phyloP scores from a whole-genome alignment of 768 basidiomycete genomes.

The Agaricus subrufescens region DNA sequence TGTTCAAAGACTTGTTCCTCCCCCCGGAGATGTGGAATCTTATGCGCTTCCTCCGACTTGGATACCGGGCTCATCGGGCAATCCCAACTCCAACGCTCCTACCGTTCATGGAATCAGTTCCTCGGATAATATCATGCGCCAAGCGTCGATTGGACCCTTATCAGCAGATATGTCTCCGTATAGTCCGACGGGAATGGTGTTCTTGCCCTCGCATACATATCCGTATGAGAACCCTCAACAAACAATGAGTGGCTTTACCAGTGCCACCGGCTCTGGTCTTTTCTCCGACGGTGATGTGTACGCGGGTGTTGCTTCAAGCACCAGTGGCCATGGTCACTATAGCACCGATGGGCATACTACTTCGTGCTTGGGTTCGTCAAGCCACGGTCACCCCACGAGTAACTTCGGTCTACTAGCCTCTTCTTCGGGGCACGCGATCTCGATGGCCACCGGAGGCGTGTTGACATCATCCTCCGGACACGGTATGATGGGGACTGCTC shows the following conservation, averaged over 20 bases:
- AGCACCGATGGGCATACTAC: background rate
- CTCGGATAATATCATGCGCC: constrained; percentile 9
- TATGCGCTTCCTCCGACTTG: background rate
- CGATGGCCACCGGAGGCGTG: background rate
- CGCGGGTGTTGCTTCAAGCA: background rate
- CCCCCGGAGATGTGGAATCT: background rate
- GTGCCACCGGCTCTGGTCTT: background rate
- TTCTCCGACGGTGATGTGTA: background rate
- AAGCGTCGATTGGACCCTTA: background rate
- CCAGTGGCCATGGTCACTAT: constrained; percentile 4
- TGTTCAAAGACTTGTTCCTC: background rate
- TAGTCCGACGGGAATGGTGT: background rate
- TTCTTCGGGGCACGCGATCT: background rate
- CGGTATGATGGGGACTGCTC: background rate
- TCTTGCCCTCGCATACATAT: background rate
- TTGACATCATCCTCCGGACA: constrained; percentile 3
- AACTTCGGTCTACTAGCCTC: background rate
- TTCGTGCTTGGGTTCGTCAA: background rate
- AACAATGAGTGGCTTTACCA: background rate
- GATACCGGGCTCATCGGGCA: background rate
- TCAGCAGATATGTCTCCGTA: constrained; percentile 1
- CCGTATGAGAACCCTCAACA: background rate
- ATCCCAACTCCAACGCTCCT: constrained; percentile 9
- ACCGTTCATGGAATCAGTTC: constrained; percentile 12
- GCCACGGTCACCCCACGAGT: background rate